phyloP scores from a whole-genome alignment of 371 early-diverging fungal species.

The Smittium culicis region DNA sequence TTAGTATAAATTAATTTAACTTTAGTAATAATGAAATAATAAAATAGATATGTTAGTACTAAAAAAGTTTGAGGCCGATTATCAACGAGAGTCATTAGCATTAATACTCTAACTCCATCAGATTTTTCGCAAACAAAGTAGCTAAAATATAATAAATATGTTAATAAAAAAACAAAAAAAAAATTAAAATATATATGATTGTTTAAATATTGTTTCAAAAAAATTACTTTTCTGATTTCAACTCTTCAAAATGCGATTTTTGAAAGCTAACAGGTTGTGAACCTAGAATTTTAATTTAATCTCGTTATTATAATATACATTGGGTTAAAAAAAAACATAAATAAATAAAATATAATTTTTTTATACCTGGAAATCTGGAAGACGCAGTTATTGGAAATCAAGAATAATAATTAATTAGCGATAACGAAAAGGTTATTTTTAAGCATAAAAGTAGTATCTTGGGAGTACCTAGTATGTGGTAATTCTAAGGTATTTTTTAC shows the following conservation, averaged over 20 bases:
- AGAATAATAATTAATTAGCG: not conserved
- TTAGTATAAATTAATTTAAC: not conserved
- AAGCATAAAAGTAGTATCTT: too few relatives aligned
- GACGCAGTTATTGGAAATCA: not conserved
- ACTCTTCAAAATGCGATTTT: not conserved
- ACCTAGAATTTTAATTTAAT: constrained; percentile 3
- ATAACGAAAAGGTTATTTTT: not conserved
- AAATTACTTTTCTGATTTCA: constrained; percentile 9
- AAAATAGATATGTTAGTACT: not conserved
- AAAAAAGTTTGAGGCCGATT: constrained; percentile 8
- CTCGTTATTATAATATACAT: too few relatives aligned
- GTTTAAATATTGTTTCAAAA: too few relatives aligned
- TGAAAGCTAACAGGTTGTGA: constrained; percentile 10
- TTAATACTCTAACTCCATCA: constrained; percentile 86
- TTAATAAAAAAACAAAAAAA: not conserved
- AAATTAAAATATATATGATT: too few relatives aligned
- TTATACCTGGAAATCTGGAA: constrained; percentile 5
- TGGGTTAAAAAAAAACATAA: too few relatives aligned
- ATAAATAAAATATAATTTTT: not conserved
- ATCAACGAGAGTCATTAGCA: constrained; percentile 39
- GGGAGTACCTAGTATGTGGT: not conserved
- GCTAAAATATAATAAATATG: constrained; percentile 7
- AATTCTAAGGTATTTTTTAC: not conserved
- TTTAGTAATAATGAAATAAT: not conserved
- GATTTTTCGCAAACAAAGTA: constrained; percentile 97